Evolutionary conservation across 106 monocot genomes (phyloP), one percentile per base, ranked within the genome.

Genomic region (Agapanthus africanus): DNA sequence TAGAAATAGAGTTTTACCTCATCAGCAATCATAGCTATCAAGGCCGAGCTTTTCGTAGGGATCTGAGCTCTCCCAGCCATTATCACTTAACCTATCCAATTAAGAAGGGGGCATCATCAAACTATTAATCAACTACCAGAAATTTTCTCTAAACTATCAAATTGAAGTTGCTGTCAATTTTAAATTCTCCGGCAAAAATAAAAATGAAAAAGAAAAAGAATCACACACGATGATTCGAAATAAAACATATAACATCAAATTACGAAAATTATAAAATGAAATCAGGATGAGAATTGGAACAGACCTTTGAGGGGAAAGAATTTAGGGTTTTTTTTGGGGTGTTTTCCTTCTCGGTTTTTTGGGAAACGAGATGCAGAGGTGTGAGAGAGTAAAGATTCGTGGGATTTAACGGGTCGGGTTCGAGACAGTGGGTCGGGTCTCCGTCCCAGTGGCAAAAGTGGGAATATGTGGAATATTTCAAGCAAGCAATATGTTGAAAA

Each of bases 1-100:
- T 27, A 54, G 27, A 18, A 26, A 54, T 27, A 27, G 19, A 35
- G 25, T 19, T 14, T 18, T 64, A 74, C 73, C 73, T 74, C 73
- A 66, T 74, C 73, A 54, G 73, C 73, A 40, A 74, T 74, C 73
- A 74, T 74, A 21, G 65, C 73, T 37, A 65, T 65, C 16, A 74
- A 54, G 18, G 73, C 73, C 11, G 73, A 74, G 36, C 6, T 74
- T 16, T 74, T 74, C 30, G 54, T 54, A 8, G 65, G 54, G 23
- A 74, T 54, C 25, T 47, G 65, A 30, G 54, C 47, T 73, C 66
- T 74, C 11, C 65, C 64, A n/a, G 73, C 73, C 73, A 74, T 74
- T 57, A 57, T 57, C 56, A 57, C 56, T 57, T 0, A 57, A 57
- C 56, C 56, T 57, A 30, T 30, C 6, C 56, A 57, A 1, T 28